Evolutionary conservation across 2,329 filamentous ascomycete species (phyloP).

Genomic region (Penicillium sclerotigenum): DNA sequence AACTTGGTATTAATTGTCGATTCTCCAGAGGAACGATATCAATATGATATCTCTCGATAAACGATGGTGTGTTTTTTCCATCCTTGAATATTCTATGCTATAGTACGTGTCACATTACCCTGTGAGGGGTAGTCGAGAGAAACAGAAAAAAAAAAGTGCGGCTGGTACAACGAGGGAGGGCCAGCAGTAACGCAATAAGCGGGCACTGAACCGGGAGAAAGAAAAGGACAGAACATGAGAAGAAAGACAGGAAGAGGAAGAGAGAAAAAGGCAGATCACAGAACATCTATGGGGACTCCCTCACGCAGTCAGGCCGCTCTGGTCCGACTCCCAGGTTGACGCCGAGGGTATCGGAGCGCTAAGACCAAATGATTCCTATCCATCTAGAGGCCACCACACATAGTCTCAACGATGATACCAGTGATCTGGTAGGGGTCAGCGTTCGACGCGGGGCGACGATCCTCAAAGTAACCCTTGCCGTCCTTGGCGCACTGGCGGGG

Average conservation of each 20-base stretch:
- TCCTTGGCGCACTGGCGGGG: conserved; percentile 79
- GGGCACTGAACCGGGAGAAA: conserved; percentile 23
- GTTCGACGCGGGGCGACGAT: conserved; percentile 78
- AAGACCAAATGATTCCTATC: conserved; percentile 32
- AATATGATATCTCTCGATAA: conserved; percentile 14
- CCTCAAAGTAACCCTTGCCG: conserved; percentile 93
- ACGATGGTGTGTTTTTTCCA: conserved; percentile 27
- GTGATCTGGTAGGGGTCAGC: conserved; percentile 83
- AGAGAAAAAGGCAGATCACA: conserved; percentile 16
- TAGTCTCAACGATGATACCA: conserved; percentile 74
- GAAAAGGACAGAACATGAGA: conserved; percentile 20
- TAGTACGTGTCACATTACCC: conserved; percentile 31
- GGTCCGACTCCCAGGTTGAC: conserved; percentile 37
- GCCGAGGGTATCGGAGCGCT: conserved; percentile 43
- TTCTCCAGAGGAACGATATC: conserved; percentile 13
- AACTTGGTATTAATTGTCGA: conserved; percentile 12
- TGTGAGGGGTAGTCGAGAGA: conserved; percentile 12
- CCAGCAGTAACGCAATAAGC: conserved; percentile 23
- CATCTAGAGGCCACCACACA: conserved; percentile 44
- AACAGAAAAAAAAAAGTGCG: conserved; percentile 20
- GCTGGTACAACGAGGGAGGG: conserved; percentile 25
- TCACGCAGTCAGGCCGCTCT: conserved; percentile 36
- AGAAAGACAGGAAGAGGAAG: conserved; percentile 3
- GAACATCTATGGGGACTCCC: conserved; percentile 31
- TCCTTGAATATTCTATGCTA: conserved; percentile 30